Conservation (phyloP, 345 rosid species). For the Brassica nigra region DNA sequence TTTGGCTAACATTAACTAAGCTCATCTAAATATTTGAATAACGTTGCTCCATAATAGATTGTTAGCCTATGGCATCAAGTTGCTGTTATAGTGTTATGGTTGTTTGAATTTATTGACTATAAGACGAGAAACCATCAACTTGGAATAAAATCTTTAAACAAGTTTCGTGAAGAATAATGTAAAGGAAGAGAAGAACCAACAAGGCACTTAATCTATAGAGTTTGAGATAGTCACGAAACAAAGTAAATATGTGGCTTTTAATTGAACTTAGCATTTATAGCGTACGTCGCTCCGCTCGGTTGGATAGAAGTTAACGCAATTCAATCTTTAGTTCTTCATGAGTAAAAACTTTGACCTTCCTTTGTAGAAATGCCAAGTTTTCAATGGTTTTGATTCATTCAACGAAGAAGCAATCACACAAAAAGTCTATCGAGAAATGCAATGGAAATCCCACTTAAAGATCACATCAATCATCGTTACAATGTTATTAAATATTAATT, state of each 20-base stretch:
- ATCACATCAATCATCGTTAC: neutral
- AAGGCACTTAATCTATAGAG: slow-evolving; percentile 8
- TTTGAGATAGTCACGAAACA: slow-evolving; percentile 7
- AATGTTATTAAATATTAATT: neutral
- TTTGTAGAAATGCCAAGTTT: neutral
- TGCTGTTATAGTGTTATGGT: neutral
- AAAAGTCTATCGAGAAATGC: neutral
- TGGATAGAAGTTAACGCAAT: neutral
- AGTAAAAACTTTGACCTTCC: neutral
- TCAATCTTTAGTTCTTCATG: neutral
- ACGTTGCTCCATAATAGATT: neutral
- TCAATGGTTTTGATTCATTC: neutral
- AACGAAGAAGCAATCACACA: neutral
- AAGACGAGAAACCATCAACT: neutral
- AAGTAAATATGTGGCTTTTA: neutral
- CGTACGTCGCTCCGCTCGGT: neutral
- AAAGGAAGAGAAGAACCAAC: neutral
- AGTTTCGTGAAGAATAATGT: neutral
- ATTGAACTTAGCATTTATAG: neutral
- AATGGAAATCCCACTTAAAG: neutral
- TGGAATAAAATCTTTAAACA: neutral
- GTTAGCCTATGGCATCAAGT: neutral
- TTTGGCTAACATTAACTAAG: neutral
- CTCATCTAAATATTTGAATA: neutral
- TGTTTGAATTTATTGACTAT: neutral